Percentiles rank a stretch among this genome's conserved stretches.
phyloP scores from a whole-genome alignment of 768 basidiomycete species.

The Lentinula lateritia region DNA sequence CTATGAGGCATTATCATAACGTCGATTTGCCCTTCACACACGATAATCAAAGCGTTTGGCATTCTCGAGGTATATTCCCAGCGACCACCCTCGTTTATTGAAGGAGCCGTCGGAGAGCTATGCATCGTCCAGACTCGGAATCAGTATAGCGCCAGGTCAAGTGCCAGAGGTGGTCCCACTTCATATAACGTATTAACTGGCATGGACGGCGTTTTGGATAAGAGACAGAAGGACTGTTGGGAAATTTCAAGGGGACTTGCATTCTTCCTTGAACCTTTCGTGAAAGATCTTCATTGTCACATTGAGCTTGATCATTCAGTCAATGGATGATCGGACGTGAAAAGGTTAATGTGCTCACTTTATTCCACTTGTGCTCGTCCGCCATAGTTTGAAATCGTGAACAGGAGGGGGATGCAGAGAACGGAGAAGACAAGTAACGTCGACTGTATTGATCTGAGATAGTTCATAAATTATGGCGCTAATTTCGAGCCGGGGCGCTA shows the following conservation, averaged over 20 bases:
- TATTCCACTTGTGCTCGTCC: conserved; percentile 18
- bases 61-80: conserved; percentile 34
- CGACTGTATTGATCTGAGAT: not conserved
- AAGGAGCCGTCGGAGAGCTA: conserved; percentile 53
- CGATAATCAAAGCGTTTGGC: conserved; percentile 35
- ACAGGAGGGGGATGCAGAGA: not conserved
- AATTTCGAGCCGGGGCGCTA: not conserved
- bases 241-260: conserved; percentile 20
- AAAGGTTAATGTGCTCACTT: not conserved
- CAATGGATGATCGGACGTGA: not conserved
- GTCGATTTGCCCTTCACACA: conserved; percentile 14
- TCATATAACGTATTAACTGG: conserved; percentile 42
- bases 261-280: conserved; percentile 42
- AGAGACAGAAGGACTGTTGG: not conserved
- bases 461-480: not conserved
- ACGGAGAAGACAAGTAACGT: not conserved
- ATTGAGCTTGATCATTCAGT: conserved; percentile 15
- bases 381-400: not conserved
- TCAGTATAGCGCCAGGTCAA: not conserved
- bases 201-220: not conserved
- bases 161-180: conserved; percentile 16
- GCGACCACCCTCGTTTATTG: conserved; percentile 34
- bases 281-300: conserved; percentile 33
- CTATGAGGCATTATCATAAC: no score
- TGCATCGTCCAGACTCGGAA: not conserved